Base-by-base conservation (phyloP, 2,329 filamentous ascomycete genomes). In the Mycocentrospora acerina region DNA sequence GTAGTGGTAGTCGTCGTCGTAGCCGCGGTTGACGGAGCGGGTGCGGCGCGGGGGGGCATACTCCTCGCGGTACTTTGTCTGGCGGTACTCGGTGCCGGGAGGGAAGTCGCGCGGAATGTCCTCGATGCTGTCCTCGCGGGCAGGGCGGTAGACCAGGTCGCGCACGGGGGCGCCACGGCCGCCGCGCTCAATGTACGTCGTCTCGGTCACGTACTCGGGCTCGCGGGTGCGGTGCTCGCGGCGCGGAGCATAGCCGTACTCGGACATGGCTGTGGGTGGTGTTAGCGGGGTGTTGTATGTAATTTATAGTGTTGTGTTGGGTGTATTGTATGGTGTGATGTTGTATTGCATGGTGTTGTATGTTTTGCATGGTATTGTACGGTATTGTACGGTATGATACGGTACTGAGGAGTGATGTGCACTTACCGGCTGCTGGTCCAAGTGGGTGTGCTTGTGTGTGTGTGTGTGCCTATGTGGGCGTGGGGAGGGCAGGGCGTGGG, bases 71-170 rank as follows among this genome's bases (percentile, higher is more conserved):
- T 74, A 73, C 44, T 63, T 69, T 34, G 70, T 69, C 32, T 70
- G 68, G 19, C 69, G 67, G 52, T 70, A 70, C 53, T 72, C 69
- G 60, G 57, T 64, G 61, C 58, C 82, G 5, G 83, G 85, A 22
- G 88, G 88, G 58, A 94, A 95, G 54, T 94, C 87, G 52, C 89
- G 83, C 49, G 82, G 81, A 44, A 94, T 82, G 69, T 94, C 88
- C 70, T 95, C 90, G 60, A 94, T 83, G 66, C 85, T 90, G 58
- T 89, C 85, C 62, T 90, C 84, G 49, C 85, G 83, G n/a, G 48
- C 50, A 33, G 72, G 68, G 41, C 74, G 73, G 59, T 71, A 75
- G 59, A 74, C 73, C 36, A 77, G 68, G 47, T 76, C 74, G 37
- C 71, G 68, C 24, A 69, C 68, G 26, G 67, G 62, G 11, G 66